A percentile compares a stretch with the other conserved stretches of the same genome.
Evolutionary conservation across 2,329 filamentous ascomycete genomes (phyloP).

Genomic region (Ploettnerulaceae sp.): DNA sequence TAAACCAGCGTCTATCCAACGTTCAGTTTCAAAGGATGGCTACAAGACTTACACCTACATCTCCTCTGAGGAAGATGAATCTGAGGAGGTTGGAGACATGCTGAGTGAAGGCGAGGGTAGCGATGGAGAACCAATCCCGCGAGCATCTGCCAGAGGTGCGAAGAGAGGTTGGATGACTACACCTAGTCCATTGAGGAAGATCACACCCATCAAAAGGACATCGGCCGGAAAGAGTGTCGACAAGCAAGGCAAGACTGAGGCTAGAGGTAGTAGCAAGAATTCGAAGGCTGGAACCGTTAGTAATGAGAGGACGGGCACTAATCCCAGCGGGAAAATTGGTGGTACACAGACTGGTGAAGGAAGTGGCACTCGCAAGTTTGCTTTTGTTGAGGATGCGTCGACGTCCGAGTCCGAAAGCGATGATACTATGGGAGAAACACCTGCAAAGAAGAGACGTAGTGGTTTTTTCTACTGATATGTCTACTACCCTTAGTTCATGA

Average conservation of each 20-base stretch:
- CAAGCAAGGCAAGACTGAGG: background rate
- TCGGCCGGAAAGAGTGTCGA: background rate
- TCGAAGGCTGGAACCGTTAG: background rate
- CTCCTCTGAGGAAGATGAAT: background rate
- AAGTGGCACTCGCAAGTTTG: background rate
- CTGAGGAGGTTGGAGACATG: background rate
- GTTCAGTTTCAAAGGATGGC: background rate
- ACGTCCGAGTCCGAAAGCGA: background rate
- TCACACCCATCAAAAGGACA: background rate
- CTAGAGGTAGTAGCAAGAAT: background rate
- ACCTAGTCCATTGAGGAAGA: background rate
- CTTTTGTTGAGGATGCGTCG: slow-evolving; percentile 2
- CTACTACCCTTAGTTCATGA: too few species aligned
- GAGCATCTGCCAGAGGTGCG: too few species aligned
- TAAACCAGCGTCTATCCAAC: too few species aligned
- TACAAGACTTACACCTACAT: background rate
- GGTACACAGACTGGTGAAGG: background rate
- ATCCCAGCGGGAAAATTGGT: background rate
- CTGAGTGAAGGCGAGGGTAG: background rate
- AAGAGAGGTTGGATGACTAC: background rate
- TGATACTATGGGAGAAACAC: background rate
- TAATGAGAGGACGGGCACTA: too few species aligned
- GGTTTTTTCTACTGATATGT: too few species aligned
- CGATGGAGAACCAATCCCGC: background rate
- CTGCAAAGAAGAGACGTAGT: background rate